These are phyloP conservation scores for Cnidoscolus chayamansa DNA, from an alignment of 441 rosid species.

Conservation along the genomic window DNA sequence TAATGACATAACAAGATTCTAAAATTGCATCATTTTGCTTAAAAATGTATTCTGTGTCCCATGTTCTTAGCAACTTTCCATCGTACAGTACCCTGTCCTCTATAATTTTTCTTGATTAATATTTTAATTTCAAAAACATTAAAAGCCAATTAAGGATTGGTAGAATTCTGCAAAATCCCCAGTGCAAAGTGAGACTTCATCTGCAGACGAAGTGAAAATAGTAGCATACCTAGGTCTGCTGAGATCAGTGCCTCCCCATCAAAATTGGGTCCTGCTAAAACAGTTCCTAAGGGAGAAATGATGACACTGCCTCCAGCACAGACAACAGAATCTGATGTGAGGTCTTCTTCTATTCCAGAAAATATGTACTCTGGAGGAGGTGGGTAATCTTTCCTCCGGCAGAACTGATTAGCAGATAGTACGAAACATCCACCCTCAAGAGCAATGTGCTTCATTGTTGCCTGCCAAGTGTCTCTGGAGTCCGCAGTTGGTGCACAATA, in stretches of 20 bases:
- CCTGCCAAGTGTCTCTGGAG: constrained; percentile 71
- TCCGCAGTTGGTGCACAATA: constrained; percentile 99
- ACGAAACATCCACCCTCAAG: constrained; percentile 96
- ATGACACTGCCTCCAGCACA: constrained; percentile 91
- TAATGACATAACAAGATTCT: too few relatives aligned
- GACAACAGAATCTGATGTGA: constrained; percentile 69
- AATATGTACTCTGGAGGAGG: constrained; percentile 81
- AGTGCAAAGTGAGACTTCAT: too few relatives aligned
- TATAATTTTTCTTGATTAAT: too few relatives aligned
- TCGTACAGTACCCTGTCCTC: too few relatives aligned
- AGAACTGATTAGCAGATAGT: constrained; percentile 78
- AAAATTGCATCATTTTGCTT: too few relatives aligned
- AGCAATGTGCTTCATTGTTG: constrained; percentile 88
- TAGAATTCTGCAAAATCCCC: too few relatives aligned
- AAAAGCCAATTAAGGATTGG: too few relatives aligned
- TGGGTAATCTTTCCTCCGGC: constrained; percentile 83
- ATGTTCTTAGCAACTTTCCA: too few relatives aligned
- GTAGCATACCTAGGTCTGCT: constrained; percentile 69
- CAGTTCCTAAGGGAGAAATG: constrained; percentile 76
- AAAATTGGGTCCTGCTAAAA: constrained; percentile 84
- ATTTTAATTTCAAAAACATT: too few relatives aligned
- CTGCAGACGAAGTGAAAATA: neutral
- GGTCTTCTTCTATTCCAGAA: constrained; percentile 58
- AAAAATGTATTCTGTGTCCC: too few relatives aligned
- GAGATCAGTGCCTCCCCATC: constrained; percentile 78